A percentile compares a stretch with the other conserved stretches of the same genome.
phyloP scores from a whole-genome alignment of 1,284 basidiomycete species.

The Flammula alnicola region DNA sequence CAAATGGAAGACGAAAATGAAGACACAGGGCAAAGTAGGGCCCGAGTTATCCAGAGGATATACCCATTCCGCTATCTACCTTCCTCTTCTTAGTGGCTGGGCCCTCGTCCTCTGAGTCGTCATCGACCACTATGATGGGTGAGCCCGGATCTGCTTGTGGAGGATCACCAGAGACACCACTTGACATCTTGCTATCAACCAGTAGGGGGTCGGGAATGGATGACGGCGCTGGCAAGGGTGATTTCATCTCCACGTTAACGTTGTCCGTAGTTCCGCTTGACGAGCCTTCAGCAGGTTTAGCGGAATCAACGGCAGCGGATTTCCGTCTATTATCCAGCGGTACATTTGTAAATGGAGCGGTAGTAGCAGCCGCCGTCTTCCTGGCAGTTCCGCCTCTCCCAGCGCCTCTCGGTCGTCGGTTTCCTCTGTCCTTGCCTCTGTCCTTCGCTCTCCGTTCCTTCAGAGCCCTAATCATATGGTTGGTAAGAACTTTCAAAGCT shows the following conservation, averaged over 20 bases:
- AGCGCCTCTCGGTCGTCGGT: constrained; percentile 34
- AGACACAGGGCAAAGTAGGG: neutral
- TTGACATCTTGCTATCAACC: constrained; percentile 20
- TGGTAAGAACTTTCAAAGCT: constrained; percentile 82
- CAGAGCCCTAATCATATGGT: constrained; percentile 83
- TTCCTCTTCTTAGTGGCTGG: constrained; percentile 61
- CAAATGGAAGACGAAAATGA: constrained; percentile 7
- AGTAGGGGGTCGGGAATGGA: constrained; percentile 29
- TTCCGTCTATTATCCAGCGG: constrained; percentile 32
- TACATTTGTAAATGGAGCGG: constrained; percentile 36
- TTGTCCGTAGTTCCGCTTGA: neutral
- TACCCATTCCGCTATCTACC: constrained; percentile 34
- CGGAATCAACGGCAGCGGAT: constrained; percentile 15
- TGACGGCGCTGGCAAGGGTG: constrained; percentile 14
- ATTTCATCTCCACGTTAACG: constrained; percentile 11
- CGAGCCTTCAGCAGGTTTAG: constrained; percentile 6
- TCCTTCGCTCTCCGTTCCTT: constrained; percentile 75
- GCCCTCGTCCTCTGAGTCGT: constrained; percentile 62
- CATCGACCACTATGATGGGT: constrained; percentile 52
- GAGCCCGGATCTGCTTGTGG: constrained; percentile 38
- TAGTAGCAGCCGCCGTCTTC: constrained; percentile 18
- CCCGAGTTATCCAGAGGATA: constrained; percentile 4
- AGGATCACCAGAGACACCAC: constrained; percentile 13
- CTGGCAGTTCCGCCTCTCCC: constrained; percentile 23
- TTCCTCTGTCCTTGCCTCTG: constrained; percentile 47